Percentiles rank a stretch among this genome's conserved stretches.
phyloP scores from a whole-genome alignment of 495 filamentous ascomycete species.

The Pyronema omphalodes region DNA sequence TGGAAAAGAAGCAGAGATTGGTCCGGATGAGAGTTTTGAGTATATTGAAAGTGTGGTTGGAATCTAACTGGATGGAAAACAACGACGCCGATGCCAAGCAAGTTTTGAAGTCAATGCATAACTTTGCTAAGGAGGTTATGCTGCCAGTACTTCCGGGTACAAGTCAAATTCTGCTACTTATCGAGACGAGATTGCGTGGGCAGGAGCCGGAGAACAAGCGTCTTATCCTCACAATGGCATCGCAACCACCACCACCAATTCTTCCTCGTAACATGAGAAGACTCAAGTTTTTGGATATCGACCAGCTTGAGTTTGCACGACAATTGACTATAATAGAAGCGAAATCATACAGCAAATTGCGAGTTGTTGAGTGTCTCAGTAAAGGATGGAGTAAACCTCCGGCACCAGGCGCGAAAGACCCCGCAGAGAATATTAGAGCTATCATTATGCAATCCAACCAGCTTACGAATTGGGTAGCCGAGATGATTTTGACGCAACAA shows the following conservation, averaged over 20 bases:
- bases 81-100: conserved; percentile 64
- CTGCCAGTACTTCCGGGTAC: conserved; percentile 82
- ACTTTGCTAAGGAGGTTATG: conserved; percentile 82
- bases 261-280: conserved; percentile 99
- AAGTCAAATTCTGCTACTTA: conserved; percentile 53
- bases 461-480: conserved; percentile 98
- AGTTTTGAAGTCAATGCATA: conserved; percentile 70
- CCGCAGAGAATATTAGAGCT: conserved; percentile 83
- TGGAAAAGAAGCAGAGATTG: conserved; percentile 82
- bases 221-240: conserved; percentile 66
- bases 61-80: conserved; percentile 96
- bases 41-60: conserved; percentile 94
- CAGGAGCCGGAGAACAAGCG: conserved; percentile 75
- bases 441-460: conserved; percentile 96
- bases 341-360: conserved; percentile 83
- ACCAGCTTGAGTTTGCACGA: conserved; percentile 83
- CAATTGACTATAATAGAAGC: conserved; percentile 96
- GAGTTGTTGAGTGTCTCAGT: conserved; percentile 84
- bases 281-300: conserved; percentile 94
- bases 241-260: conserved; percentile 65
- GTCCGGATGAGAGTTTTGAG: conserved; percentile 94
- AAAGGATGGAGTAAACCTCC: conserved; percentile 98
- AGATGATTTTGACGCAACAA: conserved; percentile 89
- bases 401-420: conserved; percentile 60
- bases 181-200: conserved; percentile 72